Conservation (phyloP, 371 early-diverging fungal genomes). For the Apophysomyces elegans region DNA sequence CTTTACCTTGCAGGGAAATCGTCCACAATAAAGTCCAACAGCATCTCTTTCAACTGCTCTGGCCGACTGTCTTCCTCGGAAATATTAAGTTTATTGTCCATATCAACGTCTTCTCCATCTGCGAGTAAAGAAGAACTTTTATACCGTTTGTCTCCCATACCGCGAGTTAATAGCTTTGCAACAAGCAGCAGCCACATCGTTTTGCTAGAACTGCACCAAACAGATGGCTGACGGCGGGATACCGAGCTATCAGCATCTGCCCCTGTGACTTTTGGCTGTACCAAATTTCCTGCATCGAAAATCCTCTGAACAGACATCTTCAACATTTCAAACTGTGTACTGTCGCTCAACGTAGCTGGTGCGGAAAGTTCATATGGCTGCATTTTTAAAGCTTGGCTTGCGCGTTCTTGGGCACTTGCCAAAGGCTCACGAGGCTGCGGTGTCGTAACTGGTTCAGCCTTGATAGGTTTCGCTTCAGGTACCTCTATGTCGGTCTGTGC, state of each 20-base stretch:
- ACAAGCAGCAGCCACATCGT: conserved; percentile 37
- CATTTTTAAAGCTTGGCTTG: conserved; percentile 45
- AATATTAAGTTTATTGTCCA: conserved; percentile 10
- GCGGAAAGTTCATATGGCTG: conserved; percentile 43
- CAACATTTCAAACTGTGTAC: conserved; percentile 29
- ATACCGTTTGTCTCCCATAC: conserved; percentile 16
- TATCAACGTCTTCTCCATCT: conserved; percentile 9
- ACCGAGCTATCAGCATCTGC: conserved; percentile 12
- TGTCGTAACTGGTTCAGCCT: conserved; percentile 1
- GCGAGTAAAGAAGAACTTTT: background rate
- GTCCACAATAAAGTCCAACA: conserved; percentile 41
- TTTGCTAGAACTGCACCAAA: conserved; percentile 22
- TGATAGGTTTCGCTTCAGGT: background rate
- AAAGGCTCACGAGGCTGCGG: conserved; percentile 22
- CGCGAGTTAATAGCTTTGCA: conserved; percentile 40
- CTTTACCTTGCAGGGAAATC: conserved; percentile 36
- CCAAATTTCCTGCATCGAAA: conserved; percentile 31
- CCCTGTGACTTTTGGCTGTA: conserved; percentile 13
- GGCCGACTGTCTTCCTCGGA: conserved; percentile 14
- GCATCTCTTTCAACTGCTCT: conserved; percentile 32
- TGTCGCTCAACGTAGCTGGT: conserved; percentile 15
- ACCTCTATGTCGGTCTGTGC: background rate
- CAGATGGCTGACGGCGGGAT: background rate
- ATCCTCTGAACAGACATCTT: conserved; percentile 48
- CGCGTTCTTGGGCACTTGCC: conserved; percentile 52